Base-by-base conservation (phyloP, 1,139 yeast species). In the Zhuliangozyma parablackwelliae region DNA sequence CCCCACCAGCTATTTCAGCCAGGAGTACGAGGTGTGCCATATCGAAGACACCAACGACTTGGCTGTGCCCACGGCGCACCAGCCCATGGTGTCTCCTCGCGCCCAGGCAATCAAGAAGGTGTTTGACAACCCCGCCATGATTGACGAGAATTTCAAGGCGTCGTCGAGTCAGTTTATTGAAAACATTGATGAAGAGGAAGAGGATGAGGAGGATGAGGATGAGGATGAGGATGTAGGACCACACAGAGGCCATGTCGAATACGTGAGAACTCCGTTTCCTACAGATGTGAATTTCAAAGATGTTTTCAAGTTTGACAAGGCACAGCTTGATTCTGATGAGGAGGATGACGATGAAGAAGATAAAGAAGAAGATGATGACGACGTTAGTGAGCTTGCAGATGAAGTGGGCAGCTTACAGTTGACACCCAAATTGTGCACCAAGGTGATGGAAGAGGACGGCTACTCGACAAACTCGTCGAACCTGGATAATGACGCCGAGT, bases 81-180 rank as follows among this genome's bases (percentile, higher is more conserved):
- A 49, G 34, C 57, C 60, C 6, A 43, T 60, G 28, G 35, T 48
- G 23, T 59, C 68, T 26, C 72, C 73, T 1, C 49, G 69, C 37
- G 75, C 75, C 1, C 59, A 62, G 32, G 75, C 76, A n/a, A 70
- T 70, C 34, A 68, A 61, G 46, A 61, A 59, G 42, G 75, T 70
- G 1, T 70, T 70, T 46, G 69, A 67, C 47, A 69, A 69, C 39
- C 73, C 72, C 2, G 75, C 72, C 1, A 68, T 69, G 65, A 46
- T 43, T 16, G 55, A 51, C 29, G 44, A 45, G 13, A 37, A 44
- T 20, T 37, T 32, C 31, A 29, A 39, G 8, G 39, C 37, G 26
- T 29, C 43, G 7, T 31, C 49, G 27, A 52, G 55, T n/a, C 56
- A 56, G 25, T 57, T 58, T 39, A 49, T 56, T 33, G 61, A 55